Evolutionary conservation across 176 grass and related monocot species (phyloP), one percentile per base, ranked within the genome.

Genomic region (Hyparrhenia diplandra): DNA sequence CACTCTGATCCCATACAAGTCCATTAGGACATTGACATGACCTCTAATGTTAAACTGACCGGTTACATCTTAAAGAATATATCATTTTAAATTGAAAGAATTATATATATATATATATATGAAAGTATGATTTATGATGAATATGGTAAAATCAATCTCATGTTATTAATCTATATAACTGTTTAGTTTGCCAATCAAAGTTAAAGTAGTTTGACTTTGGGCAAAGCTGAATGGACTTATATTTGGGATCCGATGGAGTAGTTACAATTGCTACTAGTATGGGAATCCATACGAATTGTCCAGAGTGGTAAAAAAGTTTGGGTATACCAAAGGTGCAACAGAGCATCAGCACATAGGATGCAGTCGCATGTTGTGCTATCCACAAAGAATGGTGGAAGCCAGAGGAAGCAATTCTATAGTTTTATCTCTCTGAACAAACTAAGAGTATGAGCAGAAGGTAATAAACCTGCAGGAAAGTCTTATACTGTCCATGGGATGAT

Each of bases 401-500:
- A 66, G 23, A 30, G 34, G 64, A 59, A 78, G 67, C 45, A 39
- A 21, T 82, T 71, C 42, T 13, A 70, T 21, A 10, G 4, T 67
- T 37, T 63, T 31, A n/a, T 71, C 5, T 27, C 43, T 30, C 24
- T 82, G 20, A 47, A 77, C 0, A 54, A 55, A 55, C 3, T 29
- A 0, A 8, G 20, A 1, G 20, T 13, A 49, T 66, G 34, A 29
- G 57, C 24, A 82, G 55, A 71, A 45, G 59, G 52, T 68, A 83
- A 78, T 41, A 86, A 54, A 92, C 91, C 91, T 94, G 94, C 66
- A 74, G 87, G 58, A 90, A 94, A 73, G 77, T 34, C 77, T 82
- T 86, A 6, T 71, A 85, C 5, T 87, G 82, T 77, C 85, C 80
- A 20, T 54, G 34, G 39, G 64, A 75, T 76, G 89, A 86, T 65